These are phyloP conservation scores for Saccharomyces uvarum DNA, from an alignment of 1,139 yeast genomes.

Conservation along the genomic window DNA sequence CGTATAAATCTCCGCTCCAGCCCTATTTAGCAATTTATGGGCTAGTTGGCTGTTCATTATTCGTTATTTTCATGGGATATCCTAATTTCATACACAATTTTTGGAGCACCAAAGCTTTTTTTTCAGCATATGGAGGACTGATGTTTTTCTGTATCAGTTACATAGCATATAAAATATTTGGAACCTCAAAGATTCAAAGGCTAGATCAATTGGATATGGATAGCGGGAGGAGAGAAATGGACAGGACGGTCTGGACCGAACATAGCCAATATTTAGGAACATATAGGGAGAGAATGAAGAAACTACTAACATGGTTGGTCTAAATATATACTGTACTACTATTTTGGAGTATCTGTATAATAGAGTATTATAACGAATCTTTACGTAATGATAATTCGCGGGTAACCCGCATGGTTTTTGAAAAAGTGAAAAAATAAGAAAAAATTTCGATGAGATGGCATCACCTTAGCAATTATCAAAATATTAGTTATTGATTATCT, in stretches of 20 bases:
- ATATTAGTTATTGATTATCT: not conserved
- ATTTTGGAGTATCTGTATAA: not conserved
- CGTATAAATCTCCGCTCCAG: conserved; percentile 69
- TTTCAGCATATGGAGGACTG: conserved; percentile 63
- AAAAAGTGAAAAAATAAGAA: not conserved
- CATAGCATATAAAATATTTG: conserved; percentile 46
- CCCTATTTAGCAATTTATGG: conserved; percentile 72
- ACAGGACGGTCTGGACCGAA: conserved; percentile 43
- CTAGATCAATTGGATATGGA: conserved; percentile 68
- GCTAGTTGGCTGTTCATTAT: conserved; percentile 40
- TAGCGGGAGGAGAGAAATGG: conserved; percentile 70
- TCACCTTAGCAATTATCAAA: not conserved
- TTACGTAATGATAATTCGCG: not conserved
- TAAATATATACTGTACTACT: conserved; percentile 2
- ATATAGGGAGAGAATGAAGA: conserved; percentile 27
- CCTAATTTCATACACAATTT: conserved; percentile 53
- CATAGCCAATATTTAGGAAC: conserved; percentile 29
- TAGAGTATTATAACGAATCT: not conserved
- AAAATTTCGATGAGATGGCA: not conserved
- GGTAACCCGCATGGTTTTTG: not conserved
- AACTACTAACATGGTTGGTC: conserved; percentile 20
- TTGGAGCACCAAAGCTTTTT: conserved; percentile 60
- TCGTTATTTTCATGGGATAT: conserved; percentile 63
- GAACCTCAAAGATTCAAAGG: conserved; percentile 46
- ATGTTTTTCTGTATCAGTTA: conserved; percentile 50